These are phyloP conservation scores for Penicillium sp. DNA, from an alignment of 2,329 filamentous ascomycete genomes.

Conservation along the genomic window DNA sequence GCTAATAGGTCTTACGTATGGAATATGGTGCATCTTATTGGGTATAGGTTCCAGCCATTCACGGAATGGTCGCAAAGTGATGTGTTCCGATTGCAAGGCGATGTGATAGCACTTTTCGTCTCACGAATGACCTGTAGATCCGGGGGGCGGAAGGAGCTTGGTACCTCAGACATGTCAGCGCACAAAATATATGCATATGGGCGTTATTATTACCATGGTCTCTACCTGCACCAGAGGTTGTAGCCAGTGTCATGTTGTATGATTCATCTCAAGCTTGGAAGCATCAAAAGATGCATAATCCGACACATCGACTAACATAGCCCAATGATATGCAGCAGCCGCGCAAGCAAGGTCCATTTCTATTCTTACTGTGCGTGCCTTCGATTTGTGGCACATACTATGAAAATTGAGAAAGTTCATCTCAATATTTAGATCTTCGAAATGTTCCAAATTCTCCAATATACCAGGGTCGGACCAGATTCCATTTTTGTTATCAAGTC, in stretches of 20 bases:
- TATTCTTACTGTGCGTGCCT: conserved; percentile 3
- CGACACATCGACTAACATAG: conserved; percentile 17
- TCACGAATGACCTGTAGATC: conserved; percentile 17
- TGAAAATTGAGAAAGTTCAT: too few species aligned
- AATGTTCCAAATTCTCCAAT: neutral
- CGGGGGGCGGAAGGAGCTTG: conserved; percentile 8
- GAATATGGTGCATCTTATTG: conserved; percentile 26
- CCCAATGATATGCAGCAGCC: conserved; percentile 13
- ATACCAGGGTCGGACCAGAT: neutral
- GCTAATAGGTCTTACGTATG: conserved; percentile 4
- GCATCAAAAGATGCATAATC: conserved; percentile 1
- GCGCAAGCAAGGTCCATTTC: conserved; percentile 21
- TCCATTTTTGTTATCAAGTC: conserved; percentile 1
- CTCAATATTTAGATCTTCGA: neutral
- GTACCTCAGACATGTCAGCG: neutral
- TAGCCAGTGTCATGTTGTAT: conserved; percentile 9
- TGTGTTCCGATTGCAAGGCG: conserved; percentile 24
- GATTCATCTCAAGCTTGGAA: conserved; percentile 12
- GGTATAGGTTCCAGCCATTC: conserved; percentile 8
- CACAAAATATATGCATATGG: neutral
- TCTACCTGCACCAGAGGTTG: neutral
- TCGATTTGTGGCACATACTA: neutral
- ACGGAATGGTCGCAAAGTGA: conserved; percentile 21
- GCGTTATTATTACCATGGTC: neutral
- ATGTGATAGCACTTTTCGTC: conserved; percentile 22